Base-by-base conservation (phyloP, 148 eudicot species). In the Diospyros lotus region DNA sequence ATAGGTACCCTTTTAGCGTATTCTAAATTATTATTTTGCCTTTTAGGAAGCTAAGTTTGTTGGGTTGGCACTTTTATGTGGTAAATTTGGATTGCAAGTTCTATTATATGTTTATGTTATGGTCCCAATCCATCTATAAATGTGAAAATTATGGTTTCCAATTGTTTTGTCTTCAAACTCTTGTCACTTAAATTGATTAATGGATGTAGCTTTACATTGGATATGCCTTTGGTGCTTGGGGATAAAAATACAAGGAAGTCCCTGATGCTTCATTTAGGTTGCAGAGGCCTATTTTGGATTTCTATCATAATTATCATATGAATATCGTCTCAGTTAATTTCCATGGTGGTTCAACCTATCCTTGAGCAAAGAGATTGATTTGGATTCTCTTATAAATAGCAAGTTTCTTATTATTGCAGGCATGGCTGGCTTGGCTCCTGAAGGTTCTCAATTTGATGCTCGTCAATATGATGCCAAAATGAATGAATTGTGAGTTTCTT, bases 361-460 rank as follows among this genome's bases (percentile, higher is more conserved):
- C 8, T 3, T 38, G 67, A 61, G 58, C 18, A 2, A 38, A 50
- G 59, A 61, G 18, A 13, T 72, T 73, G 2, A 8, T 4, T 61
- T 5, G 6, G 14, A 53, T 74, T 15, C 39, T 52, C 14, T 41
- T 74, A 28, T 28, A 3, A 39, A 5, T 6, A 28, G 9, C 42
- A 46, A 18, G 6, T 73, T 64, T 10, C 40, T 65, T 9, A 41
- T 63, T 50, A 62, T 51, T 75, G 60, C 76, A 75, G 77, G 55
- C 76, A 65, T 77, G 80, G 77, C 84, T 60, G 66, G 75, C 10
- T 9, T 38, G 9, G 75, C 66, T 0, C 77, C 77, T 2, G 80
- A 81, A 39, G 84, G 74, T 44, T 81, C 80, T 28, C 84, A 67
- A 63, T 81, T 77, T 75, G 84, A 81, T 69, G 62, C 73, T 68